Conservation (phyloP, 2,329 filamentous ascomycete species). For the Arthroderma sp. region DNA sequence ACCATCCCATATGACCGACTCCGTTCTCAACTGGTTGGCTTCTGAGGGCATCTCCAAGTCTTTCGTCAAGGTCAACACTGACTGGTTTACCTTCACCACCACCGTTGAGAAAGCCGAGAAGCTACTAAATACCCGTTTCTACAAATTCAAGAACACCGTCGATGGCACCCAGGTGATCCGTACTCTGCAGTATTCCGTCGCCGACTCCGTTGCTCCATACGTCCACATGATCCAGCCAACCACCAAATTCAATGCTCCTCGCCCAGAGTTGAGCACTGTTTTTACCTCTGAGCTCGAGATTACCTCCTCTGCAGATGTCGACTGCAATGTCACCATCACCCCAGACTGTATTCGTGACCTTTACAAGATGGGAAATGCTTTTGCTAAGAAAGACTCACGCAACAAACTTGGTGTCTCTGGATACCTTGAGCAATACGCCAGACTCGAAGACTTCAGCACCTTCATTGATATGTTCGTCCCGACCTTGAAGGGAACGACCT, state of each 20-base stretch:
- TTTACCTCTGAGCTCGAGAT: conserved; percentile 15
- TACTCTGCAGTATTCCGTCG: conserved; percentile 50
- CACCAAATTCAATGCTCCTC: conserved; percentile 46
- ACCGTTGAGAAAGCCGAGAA: conserved; percentile 10
- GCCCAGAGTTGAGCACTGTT: conserved; percentile 31
- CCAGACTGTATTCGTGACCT: conserved; percentile 40
- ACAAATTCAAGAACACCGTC: conserved; percentile 23
- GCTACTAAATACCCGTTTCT: conserved; percentile 10
- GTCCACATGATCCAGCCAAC: conserved; percentile 56
- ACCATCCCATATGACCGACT: conserved; percentile 35
- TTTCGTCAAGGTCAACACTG: conserved; percentile 40
- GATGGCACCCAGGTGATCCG: conserved; percentile 47
- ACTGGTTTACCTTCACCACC: conserved; percentile 48
- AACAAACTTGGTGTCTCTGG: conserved; percentile 38
- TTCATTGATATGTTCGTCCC: conserved; percentile 49
- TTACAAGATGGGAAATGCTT: conserved; percentile 36
- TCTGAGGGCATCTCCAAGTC: conserved; percentile 37
- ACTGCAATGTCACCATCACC: conserved; percentile 34
- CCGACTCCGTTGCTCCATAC: conserved; percentile 41
- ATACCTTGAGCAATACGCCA: conserved; percentile 42
- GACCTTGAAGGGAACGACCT: conserved; percentile 40
- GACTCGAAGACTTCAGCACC: conserved; percentile 42
- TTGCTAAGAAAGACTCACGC: conserved; percentile 23
- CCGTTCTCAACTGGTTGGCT: conserved; percentile 46
- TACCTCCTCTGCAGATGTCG: conserved; percentile 9